Percentiles rank a stretch among this genome's conserved stretches.
Conservation (phyloP, 2,329 filamentous ascomycete genomes). For the Trichophyton schoenleinii region DNA sequence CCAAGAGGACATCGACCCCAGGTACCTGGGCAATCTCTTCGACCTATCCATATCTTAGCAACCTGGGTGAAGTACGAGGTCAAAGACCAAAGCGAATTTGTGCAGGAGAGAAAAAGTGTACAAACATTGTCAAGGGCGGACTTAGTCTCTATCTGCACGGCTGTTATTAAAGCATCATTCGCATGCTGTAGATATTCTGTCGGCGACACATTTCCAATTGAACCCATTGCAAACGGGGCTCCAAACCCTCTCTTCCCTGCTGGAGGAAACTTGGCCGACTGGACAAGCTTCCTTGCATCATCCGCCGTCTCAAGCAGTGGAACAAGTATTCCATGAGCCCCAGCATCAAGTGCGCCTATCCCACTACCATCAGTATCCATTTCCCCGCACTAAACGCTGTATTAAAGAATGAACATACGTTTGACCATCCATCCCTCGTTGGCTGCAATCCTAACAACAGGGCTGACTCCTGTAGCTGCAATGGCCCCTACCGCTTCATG, state of each 20-base stretch:
- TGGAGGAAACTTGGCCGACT: slow-evolving; percentile 45
- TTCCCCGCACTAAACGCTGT: no score
- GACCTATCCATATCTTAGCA: slow-evolving; percentile 19
- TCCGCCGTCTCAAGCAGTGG: slow-evolving; percentile 42
- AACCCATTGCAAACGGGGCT: slow-evolving; percentile 41
- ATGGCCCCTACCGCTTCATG: slow-evolving; percentile 42
- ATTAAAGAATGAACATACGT: slow-evolving; percentile 22
- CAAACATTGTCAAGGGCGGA: slow-evolving; percentile 27
- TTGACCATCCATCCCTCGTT: slow-evolving; percentile 53
- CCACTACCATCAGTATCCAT: background rate
- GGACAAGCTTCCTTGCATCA: slow-evolving; percentile 41
- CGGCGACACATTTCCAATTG: slow-evolving; percentile 26
- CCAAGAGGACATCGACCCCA: slow-evolving; percentile 42
- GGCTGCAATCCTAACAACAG: slow-evolving; percentile 39
- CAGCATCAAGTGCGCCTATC: slow-evolving; percentile 43
- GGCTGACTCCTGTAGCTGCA: slow-evolving; percentile 31
- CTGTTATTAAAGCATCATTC: slow-evolving; percentile 42
- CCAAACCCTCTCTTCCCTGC: slow-evolving; percentile 44
- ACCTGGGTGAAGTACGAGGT: background rate
- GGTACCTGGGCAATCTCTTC: slow-evolving; percentile 41
- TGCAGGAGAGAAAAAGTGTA: no score
- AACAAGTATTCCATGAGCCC: slow-evolving; percentile 47
- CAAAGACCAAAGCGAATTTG: background rate
- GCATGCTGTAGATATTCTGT: slow-evolving; percentile 43
- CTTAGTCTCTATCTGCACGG: slow-evolving; percentile 35